phyloP scores from a whole-genome alignment of 352 stramenopile genomes.

The Phytophthora uliginosa region DNA sequence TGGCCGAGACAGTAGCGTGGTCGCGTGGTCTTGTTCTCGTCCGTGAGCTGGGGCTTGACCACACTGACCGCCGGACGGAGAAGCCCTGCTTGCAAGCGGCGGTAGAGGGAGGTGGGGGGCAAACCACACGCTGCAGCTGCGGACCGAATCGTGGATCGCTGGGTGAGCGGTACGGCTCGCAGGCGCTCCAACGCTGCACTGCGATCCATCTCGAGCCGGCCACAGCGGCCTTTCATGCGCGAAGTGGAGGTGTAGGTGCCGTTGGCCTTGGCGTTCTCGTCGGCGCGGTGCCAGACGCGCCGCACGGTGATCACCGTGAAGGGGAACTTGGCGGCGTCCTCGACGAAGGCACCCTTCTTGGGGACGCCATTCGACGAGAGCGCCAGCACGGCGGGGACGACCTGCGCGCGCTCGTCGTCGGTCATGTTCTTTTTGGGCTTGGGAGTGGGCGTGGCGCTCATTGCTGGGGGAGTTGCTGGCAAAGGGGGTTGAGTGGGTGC shows the following conservation, averaged over 20 bases:
- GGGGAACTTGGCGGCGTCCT: not conserved
- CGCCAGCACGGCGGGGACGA: not conserved
- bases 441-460: not conserved
- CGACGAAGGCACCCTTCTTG: not conserved
- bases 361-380: not conserved
- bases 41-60: constrained; percentile 7
- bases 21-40: constrained; percentile 4
- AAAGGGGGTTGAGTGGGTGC: not conserved
- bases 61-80: not conserved
- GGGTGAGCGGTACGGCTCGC: not conserved
- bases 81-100: not conserved
- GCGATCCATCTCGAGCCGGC: not conserved
- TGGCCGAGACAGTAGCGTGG: constrained; percentile 5
- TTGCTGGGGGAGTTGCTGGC: not conserved
- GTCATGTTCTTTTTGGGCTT: not conserved
- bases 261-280: not conserved
- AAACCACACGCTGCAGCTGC: constrained; percentile 3
- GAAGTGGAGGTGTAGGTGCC: not conserved
- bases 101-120: not conserved
- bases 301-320: not conserved
- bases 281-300: constrained; percentile 4
- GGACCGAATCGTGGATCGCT: constrained; percentile 5
- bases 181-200: not conserved
- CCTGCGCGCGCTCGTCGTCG: not conserved
- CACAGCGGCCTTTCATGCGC: constrained; percentile 4